phyloP scores from a whole-genome alignment of 164 flowering plant species.

The Magnolia changhungtana region DNA sequence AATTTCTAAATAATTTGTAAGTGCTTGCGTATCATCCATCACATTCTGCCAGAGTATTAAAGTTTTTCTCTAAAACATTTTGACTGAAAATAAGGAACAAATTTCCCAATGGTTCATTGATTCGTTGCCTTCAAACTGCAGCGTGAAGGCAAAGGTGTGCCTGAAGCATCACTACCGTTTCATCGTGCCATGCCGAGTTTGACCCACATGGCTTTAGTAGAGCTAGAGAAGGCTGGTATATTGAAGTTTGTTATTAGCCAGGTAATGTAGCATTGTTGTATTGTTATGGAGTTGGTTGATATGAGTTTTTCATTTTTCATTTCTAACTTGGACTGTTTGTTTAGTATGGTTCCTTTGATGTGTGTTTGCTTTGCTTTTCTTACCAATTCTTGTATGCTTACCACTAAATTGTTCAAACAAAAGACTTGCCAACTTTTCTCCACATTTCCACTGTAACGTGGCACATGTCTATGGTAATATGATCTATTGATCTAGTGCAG shows the following conservation, averaged over 20 bases:
- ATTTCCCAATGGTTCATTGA: neutral
- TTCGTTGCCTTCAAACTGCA: slow-evolving; percentile 24
- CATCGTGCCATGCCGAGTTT: slow-evolving; percentile 91
- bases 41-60: no score
- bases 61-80: neutral
- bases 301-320: neutral
- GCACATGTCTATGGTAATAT: neutral
- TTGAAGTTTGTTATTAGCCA: slow-evolving; percentile 89
- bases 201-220: slow-evolving; percentile 96
- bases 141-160: slow-evolving; percentile 90
- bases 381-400: neutral
- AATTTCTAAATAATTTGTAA: no score
- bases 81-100: neutral
- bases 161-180: slow-evolving; percentile 91
- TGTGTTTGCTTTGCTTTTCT: neutral
- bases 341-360: neutral
- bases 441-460: neutral
- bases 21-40: no score
- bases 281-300: neutral
- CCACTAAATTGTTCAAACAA: neutral
- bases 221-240: slow-evolving; percentile 81
- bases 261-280: slow-evolving; percentile 33
- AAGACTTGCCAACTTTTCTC: neutral
- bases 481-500: neutral
- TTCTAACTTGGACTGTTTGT: neutral